A percentile compares a stretch with the other conserved stretches of the same genome.
Conservation (phyloP, 805 yeast genomes). For the Ogataea haglerorum region DNA sequence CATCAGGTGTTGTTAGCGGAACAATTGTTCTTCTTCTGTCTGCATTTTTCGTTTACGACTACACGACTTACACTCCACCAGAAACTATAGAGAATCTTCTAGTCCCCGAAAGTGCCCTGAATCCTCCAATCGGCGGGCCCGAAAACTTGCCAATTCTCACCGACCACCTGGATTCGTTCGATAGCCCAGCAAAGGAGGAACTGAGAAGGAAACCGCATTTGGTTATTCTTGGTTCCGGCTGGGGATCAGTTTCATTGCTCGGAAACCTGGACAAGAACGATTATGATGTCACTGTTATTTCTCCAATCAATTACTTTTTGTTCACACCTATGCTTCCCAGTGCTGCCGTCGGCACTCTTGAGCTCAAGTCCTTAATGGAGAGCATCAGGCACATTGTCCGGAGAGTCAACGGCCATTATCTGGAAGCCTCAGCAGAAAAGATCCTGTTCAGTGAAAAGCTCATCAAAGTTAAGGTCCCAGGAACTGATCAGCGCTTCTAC, state of each 20-base stretch:
- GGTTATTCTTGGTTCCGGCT: constrained; percentile 65
- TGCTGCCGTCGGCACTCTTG: constrained; percentile 70
- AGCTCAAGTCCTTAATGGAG: constrained; percentile 60
- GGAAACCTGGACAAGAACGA: constrained; percentile 49
- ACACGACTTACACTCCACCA: constrained; percentile 54
- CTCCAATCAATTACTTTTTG: constrained; percentile 66
- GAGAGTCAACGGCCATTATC: constrained; percentile 53
- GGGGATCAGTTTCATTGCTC: constrained; percentile 65
- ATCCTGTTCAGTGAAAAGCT: constrained; percentile 54
- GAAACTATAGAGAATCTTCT: constrained; percentile 41
- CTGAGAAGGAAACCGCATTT: constrained; percentile 49
- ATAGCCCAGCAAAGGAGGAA: constrained; percentile 44
- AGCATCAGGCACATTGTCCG: constrained; percentile 57
- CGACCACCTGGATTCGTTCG: constrained; percentile 55
- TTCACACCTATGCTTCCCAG: constrained; percentile 69
- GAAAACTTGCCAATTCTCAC: constrained; percentile 63
- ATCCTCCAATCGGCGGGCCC: constrained; percentile 64
- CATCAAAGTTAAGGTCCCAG: constrained; percentile 50
- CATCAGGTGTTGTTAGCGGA: constrained; percentile 43
- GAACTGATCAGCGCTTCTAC: constrained; percentile 48
- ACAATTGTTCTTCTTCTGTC: constrained; percentile 40
- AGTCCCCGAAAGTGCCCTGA: constrained; percentile 50
- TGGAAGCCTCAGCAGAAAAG: constrained; percentile 60
- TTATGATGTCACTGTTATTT: constrained; percentile 62
- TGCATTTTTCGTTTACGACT: constrained; percentile 60